phyloP scores from a whole-genome alignment of 495 filamentous ascomycete genomes.

The Cladorrhinum samala region DNA sequence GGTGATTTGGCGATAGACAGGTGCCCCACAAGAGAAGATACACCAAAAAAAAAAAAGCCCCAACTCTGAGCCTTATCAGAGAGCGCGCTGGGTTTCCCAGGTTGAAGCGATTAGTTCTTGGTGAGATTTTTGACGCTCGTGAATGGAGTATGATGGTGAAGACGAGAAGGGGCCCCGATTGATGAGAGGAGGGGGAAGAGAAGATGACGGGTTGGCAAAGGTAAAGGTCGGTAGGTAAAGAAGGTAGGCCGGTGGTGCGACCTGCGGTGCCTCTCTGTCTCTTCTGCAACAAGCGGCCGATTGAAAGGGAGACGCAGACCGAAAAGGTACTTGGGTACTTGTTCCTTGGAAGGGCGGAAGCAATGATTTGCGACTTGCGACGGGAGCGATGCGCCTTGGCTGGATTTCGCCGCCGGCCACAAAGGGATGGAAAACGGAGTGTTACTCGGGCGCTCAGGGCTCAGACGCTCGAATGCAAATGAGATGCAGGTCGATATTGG shows the following conservation, averaged over 20 bases:
- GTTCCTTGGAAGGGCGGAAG: neutral
- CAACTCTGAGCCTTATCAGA: neutral
- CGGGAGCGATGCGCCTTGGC: neutral
- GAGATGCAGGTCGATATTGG: slow-evolving; percentile 2
- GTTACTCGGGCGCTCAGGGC: slow-evolving; percentile 26
- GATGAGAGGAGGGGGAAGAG: neutral
- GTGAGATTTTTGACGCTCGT: no score
- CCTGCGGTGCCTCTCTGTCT: neutral
- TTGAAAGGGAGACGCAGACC: neutral
- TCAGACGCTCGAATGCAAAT: slow-evolving; percentile 21
- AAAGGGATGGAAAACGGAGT: slow-evolving; percentile 18
- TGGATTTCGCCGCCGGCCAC: neutral
- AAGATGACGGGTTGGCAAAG: no score
- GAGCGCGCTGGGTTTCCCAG: neutral
- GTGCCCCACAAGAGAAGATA: neutral
- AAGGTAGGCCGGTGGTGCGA: neutral
- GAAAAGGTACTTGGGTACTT: neutral
- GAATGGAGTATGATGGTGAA: neutral
- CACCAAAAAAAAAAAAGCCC: neutral
- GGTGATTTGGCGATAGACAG: neutral
- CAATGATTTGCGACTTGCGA: neutral
- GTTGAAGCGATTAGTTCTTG: neutral
- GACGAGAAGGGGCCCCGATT: neutral
- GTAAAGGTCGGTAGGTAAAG: neutral
- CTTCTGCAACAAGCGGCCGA: no score